These are phyloP conservation scores for Acidiella bohemica DNA, from an alignment of 495 filamentous ascomycete species.

Conservation along the genomic window DNA sequence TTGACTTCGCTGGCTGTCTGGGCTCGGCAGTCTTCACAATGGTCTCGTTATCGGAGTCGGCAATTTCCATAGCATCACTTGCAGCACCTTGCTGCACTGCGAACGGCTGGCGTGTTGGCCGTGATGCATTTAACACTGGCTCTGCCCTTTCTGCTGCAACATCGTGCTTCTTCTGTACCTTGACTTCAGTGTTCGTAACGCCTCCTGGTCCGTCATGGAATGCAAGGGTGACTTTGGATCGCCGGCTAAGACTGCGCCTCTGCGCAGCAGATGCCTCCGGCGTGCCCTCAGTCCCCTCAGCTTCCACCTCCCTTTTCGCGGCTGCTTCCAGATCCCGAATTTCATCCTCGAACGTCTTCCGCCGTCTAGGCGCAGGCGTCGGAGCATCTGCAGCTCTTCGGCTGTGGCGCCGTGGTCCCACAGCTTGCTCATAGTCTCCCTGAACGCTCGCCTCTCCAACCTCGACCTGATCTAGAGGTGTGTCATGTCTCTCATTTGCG, in stretches of 20 bases:
- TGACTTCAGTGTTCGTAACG: neutral
- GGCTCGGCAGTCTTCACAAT: neutral
- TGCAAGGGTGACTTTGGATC: neutral
- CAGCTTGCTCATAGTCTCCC: neutral
- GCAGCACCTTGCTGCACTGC: neutral
- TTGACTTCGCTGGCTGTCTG: neutral
- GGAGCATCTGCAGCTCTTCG: neutral
- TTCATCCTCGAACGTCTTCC: constrained; percentile 17
- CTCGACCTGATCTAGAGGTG: neutral
- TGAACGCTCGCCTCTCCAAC: too few species aligned
- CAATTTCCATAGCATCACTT: neutral
- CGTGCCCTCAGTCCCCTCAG: neutral
- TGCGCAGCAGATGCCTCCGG: constrained; percentile 1
- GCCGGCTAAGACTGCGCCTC: neutral
- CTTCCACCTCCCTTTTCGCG: constrained; percentile 3
- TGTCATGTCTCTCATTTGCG: neutral
- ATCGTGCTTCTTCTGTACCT: neutral
- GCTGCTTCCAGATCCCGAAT: constrained; percentile 12
- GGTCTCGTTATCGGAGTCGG: neutral
- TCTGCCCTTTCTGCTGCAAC: neutral
- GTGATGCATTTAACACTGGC: too few species aligned
- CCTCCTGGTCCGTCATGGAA: too few species aligned
- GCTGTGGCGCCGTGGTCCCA: neutral
- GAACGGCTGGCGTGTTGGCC: too few species aligned
- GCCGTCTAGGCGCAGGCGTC: neutral